Base-by-base conservation (phyloP, 352 stramenopile genomes). In the Phytopythium chamaehyphon region DNA sequence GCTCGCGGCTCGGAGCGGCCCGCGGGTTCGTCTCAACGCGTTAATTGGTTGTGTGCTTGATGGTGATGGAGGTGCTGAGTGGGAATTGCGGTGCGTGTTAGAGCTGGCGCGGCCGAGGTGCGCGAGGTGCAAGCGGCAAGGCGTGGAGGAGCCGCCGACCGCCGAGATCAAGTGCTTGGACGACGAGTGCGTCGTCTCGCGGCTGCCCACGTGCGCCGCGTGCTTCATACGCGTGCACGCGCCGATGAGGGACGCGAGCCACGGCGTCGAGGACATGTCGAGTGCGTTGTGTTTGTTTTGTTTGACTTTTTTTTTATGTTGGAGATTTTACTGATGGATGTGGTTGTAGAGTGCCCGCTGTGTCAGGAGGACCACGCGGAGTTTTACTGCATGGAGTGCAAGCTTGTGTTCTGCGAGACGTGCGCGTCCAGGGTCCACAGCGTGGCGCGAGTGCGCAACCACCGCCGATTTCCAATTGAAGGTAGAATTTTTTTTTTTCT, bases 301-400 rank as follows among this genome's bases (percentile, higher is more conserved):
- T 7, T 40, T 35, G 8, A 26, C 7, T 31, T 24, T 6, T 10
- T 31, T 35, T 39, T 57, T 28, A 28, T 9, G 37, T 33, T 33
- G 28, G 28, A 33, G 26, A 39, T 39, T 31, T 48, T 16, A 15
- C 14, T 28, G 40, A 28, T 24, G 31, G 47, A 3, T 49, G 39
- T 40, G n/a, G 26, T 14, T 60, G 11, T 31, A 90, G 76, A 60
- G n/a, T 91, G 81, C 55, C 74, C 62, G 16, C 76, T 83, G 21
- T 91, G 81, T 28, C 73, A 83, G 28, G 6, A 73, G n/a, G 58
- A 75, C 2, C 66, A 21, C 15, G 55, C 82, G 4, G 44, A 49
- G 0, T 75, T 69, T 50, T 88, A 68, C 66, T 91, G 81, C 56
- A 39, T 62, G 6, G 59, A 82, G 22, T 91, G 81, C 39, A 69